These are phyloP conservation scores for Ichthyophthirius multifiliis DNA, from an alignment of 169 alveolate species.

Conservation along the genomic window DNA sequence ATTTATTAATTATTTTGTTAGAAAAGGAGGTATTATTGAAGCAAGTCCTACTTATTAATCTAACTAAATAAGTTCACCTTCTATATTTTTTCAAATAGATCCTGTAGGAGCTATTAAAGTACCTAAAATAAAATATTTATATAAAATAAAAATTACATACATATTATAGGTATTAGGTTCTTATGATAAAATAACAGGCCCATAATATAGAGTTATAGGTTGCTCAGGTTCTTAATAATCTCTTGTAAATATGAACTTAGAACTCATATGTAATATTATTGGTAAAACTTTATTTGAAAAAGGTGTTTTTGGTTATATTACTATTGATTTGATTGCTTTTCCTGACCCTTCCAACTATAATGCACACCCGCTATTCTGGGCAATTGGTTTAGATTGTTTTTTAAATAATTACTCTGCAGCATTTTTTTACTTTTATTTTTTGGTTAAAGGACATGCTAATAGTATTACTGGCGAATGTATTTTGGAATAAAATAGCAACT, in stretches of 20 bases:
- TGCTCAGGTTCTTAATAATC: constrained; percentile 77
- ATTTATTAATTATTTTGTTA: constrained; percentile 69
- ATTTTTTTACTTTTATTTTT: constrained; percentile 57
- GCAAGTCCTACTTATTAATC: constrained; percentile 78
- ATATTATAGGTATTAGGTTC: constrained; percentile 53
- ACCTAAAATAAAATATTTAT: not conserved
- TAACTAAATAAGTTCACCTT: constrained; percentile 60
- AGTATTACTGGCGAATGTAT: constrained; percentile 53
- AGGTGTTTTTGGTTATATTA: constrained; percentile 82
- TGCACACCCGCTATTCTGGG: constrained; percentile 75
- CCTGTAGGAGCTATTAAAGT: constrained; percentile 80
- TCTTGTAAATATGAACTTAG: constrained; percentile 68
- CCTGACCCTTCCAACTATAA: constrained; percentile 54
- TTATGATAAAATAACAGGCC: constrained; percentile 80
- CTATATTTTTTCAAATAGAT: constrained; percentile 71
- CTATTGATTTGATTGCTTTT: constrained; percentile 81
- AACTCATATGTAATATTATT: constrained; percentile 56
- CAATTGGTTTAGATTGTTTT: constrained; percentile 56
- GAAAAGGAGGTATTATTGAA: constrained; percentile 86
- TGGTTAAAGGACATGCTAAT: constrained; percentile 70
- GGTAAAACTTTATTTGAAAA: constrained; percentile 76
- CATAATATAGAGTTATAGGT: constrained; percentile 72
- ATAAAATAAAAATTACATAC: not conserved
- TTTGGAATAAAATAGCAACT: not conserved
- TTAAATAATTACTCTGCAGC: constrained; percentile 57